Evolutionary conservation across 495 filamentous ascomycete species (phyloP).

Genomic region (Daldinia childiae): DNA sequence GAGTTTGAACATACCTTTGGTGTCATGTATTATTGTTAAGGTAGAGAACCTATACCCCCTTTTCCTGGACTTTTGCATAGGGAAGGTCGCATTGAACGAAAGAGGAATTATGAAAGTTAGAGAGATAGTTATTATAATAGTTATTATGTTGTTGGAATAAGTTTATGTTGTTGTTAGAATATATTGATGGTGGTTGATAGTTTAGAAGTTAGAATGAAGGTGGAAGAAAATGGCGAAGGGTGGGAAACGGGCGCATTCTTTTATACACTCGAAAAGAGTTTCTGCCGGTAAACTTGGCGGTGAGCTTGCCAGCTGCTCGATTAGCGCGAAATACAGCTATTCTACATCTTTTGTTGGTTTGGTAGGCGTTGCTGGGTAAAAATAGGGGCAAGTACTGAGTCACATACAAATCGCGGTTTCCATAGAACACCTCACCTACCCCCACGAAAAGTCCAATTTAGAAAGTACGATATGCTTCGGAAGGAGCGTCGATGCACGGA

Average conservation of each 20-base stretch:
- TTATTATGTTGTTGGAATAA: background rate
- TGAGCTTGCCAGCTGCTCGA: background rate
- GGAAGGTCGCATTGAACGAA: background rate
- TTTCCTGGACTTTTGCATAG: background rate
- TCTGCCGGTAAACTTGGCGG: background rate
- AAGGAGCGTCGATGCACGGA: background rate
- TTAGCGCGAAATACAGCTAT: background rate
- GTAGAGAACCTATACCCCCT: no score
- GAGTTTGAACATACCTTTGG: background rate
- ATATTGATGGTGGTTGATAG: no score
- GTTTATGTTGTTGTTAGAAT: no score
- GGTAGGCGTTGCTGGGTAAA: background rate
- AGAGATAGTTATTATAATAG: no score
- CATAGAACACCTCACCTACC: background rate
- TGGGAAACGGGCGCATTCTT: background rate
- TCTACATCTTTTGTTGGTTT: background rate
- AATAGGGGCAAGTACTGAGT: background rate
- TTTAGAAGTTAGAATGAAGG: background rate
- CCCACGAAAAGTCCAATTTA: background rate
- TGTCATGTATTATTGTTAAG: background rate
- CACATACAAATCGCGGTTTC: background rate
- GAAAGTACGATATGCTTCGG: background rate
- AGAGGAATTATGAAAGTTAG: no score
- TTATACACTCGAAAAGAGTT: background rate
- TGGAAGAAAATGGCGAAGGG: background rate